phyloP scores from a whole-genome alignment of 2,329 filamentous ascomycete species.

The Aspergillus bombycis region DNA sequence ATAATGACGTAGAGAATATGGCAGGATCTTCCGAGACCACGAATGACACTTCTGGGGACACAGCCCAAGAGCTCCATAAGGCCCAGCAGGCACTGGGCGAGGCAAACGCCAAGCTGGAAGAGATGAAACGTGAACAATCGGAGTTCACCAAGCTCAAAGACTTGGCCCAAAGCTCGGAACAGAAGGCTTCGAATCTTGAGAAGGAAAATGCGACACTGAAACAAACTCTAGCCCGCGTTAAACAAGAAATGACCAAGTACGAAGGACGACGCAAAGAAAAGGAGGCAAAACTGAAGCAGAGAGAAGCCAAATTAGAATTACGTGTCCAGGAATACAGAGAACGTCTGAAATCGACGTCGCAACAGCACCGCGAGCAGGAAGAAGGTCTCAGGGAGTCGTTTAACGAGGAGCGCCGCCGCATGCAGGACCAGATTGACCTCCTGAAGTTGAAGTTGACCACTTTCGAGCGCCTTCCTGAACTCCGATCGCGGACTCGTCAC shows the following conservation, averaged over 20 bases:
- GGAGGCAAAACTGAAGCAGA: slow-evolving; percentile 45
- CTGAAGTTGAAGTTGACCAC: slow-evolving; percentile 36
- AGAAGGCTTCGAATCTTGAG: slow-evolving; percentile 44
- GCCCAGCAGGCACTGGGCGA: slow-evolving; percentile 39
- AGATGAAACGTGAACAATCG: slow-evolving; percentile 33
- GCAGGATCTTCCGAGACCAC: slow-evolving; percentile 24
- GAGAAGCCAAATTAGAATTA: slow-evolving; percentile 42
- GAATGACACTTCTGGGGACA: slow-evolving; percentile 19
- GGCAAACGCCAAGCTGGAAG: slow-evolving; percentile 39
- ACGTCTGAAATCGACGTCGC: slow-evolving; percentile 38
- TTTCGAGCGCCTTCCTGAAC: slow-evolving; percentile 30
- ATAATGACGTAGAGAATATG: slow-evolving; percentile 26
- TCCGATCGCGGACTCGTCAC: slow-evolving; percentile 23
- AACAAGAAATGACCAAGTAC: slow-evolving; percentile 47
- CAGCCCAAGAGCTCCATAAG: slow-evolving; percentile 33
- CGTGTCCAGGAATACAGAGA: slow-evolving; percentile 46
- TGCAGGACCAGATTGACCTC: slow-evolving; percentile 43
- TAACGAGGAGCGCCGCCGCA: slow-evolving; percentile 41
- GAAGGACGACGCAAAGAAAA: slow-evolving; percentile 47
- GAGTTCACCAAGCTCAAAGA: slow-evolving; percentile 40
- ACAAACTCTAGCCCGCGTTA: slow-evolving; percentile 43
- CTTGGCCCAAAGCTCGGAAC: slow-evolving; percentile 43
- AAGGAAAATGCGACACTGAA: slow-evolving; percentile 47
- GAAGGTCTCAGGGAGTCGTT: slow-evolving; percentile 37
- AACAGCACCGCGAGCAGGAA: slow-evolving; percentile 42